Evolutionary conservation across 805 yeast genomes (phyloP).

Genomic region (Blastobotrys americana): DNA sequence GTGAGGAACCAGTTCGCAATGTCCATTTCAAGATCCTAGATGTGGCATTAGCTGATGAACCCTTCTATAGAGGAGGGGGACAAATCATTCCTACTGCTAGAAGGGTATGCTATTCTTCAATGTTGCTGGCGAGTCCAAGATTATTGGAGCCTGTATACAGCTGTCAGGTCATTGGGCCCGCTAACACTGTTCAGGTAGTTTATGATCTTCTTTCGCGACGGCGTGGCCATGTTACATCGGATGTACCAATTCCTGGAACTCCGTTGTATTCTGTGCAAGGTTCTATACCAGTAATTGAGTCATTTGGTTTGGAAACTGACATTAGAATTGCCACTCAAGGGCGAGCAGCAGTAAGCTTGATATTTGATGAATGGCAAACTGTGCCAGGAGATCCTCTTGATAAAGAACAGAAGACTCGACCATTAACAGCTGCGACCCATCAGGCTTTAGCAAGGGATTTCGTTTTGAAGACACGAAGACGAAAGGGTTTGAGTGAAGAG

Average conservation of each 20-base stretch:
- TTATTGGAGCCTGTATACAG: conserved; percentile 76
- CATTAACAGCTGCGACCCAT: conserved; percentile 66
- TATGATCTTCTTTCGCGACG: conserved; percentile 49
- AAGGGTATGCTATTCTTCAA: conserved; percentile 75
- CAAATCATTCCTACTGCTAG: conserved; percentile 78
- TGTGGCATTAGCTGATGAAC: conserved; percentile 43
- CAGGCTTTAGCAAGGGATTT: conserved; percentile 78
- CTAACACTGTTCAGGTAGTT: conserved; percentile 42
- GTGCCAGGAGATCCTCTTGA: conserved; percentile 94
- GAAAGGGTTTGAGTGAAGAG: conserved; percentile 78
- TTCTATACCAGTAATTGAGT: conserved; percentile 77
- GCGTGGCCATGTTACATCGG: conserved; percentile 54
- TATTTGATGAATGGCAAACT: conserved; percentile 62
- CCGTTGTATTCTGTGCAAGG: conserved; percentile 57
- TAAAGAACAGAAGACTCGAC: conserved; percentile 50
- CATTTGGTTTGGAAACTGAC: conserved; percentile 85
- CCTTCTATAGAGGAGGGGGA: conserved; percentile 46
- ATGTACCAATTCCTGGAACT: conserved; percentile 63
- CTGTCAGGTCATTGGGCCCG: conserved; percentile 50
- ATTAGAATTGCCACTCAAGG: conserved; percentile 71
- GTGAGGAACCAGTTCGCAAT: conserved; percentile 72
- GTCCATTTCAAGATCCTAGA: conserved; percentile 67
- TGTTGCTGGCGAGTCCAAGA: conserved; percentile 69
- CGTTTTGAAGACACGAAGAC: conserved; percentile 75
- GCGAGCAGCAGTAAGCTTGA: conserved; percentile 59